Evolutionary conservation across 345 rosid genomes (phyloP), one percentile per base, ranked within the genome.

Genomic region (Psidium friedrichsthalianum): DNA sequence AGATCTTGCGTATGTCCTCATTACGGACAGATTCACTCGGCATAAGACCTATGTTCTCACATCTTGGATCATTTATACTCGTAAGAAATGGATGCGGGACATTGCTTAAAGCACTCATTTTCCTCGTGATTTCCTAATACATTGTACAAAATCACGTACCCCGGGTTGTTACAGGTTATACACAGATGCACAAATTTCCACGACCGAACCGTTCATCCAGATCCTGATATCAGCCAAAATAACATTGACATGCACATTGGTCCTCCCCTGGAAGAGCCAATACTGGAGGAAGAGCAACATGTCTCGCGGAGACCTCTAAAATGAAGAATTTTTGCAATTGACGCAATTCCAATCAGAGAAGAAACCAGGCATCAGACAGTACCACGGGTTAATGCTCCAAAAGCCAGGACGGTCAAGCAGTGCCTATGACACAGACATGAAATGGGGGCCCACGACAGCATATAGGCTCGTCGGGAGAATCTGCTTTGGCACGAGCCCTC

Each of bases 361-460:
- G 78, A 69, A 36, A 69, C 80, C 47, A 36, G 13, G 18, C 80
- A 36, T 69, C 80, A 21, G 47, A 81, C 83, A 24, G 25, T n/a
- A 81, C 29, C n/a, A 8, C 83, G n/a, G 7, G 74, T 20, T 9
- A 55, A 54, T 64, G 51, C 24, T 12, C 51, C n/a, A 21, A 53
- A 22, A 29, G 14, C 9, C 20, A 47, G 6, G 42, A 59, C 85
- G 80, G 69, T 92, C 91, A 89, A 51, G 90, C 93, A n/a, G 93
- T 90, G 42, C 99, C 99, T 20, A 89, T 32, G 76, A 94, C 98
- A 78, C 93, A 90, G 57, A 96, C 89, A 83, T 93, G 98, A 82
- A 94, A 98, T 8, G 98, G 99, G 22, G 99, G 98, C 22, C 98
- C 99, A n/a, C 97, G 94, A 32, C 98, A 98, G 88, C 93, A 93